Evolutionary conservation across 2,329 filamentous ascomycete genomes (phyloP).

Genomic region (Aotearoamyces nothofagi): DNA sequence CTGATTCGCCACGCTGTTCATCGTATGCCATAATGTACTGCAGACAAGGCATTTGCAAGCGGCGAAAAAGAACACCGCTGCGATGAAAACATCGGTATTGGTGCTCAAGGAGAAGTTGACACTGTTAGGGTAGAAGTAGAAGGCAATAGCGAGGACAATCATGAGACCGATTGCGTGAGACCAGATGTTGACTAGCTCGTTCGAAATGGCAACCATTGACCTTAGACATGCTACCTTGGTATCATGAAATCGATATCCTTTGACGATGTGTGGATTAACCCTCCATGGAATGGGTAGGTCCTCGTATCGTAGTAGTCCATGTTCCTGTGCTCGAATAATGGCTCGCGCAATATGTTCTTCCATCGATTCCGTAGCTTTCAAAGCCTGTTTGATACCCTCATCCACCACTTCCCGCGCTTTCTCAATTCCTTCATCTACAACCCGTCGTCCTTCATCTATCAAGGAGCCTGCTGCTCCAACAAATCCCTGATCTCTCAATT

Average conservation of each 20-base stretch:
- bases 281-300: constrained; percentile 86
- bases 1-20: constrained; percentile 91
- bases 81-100: constrained; percentile 79
- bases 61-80: constrained; percentile 89
- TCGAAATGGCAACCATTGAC: constrained; percentile 73
- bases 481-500: constrained; percentile 63
- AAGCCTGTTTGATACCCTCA: constrained; percentile 69
- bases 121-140: constrained; percentile 89
- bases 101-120: constrained; percentile 76
- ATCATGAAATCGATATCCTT: constrained; percentile 86
- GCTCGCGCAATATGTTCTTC: constrained; percentile 76
- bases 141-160: constrained; percentile 73
- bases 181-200: constrained; percentile 97
- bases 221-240: constrained; percentile 79
- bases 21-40: constrained; percentile 95
- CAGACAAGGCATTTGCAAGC: constrained; percentile 90
- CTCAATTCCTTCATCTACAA: constrained; percentile 65
- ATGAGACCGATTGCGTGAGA: constrained; percentile 83
- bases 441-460: constrained; percentile 64
- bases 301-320: constrained; percentile 75
- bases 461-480: constrained; percentile 56
- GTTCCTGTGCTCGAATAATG: constrained; percentile 57
- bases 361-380: constrained; percentile 64
- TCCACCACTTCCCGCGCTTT: constrained; percentile 64
- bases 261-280: constrained; percentile 84